Evolutionary conservation across 1,139 yeast genomes (phyloP).

Genomic region (Nakaseomyces kungkrabaensis): DNA sequence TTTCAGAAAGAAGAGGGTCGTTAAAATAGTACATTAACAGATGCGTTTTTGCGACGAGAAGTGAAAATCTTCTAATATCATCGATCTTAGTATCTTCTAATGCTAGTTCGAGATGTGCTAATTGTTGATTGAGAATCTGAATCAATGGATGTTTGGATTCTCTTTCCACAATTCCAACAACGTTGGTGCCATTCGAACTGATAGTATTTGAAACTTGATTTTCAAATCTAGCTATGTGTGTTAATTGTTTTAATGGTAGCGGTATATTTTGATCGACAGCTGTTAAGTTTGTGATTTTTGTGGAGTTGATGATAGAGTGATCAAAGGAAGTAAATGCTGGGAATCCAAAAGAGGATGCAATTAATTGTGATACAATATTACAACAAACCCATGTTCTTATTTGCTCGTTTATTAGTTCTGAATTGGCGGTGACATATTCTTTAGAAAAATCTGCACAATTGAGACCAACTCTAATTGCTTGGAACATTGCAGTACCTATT

Average conservation of each 20-base stretch:
- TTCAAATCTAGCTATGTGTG: slow-evolving; percentile 75
- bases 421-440: slow-evolving; percentile 40
- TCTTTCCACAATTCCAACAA: slow-evolving; percentile 45
- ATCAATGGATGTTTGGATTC: slow-evolving; percentile 70
- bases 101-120: slow-evolving; percentile 63
- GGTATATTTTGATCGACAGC: slow-evolving; percentile 39
- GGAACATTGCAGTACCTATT: slow-evolving; percentile 82
- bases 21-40: slow-evolving; percentile 65
- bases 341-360: slow-evolving; percentile 88
- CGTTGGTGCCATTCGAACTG: slow-evolving; percentile 61
- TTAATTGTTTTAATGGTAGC: slow-evolving; percentile 55
- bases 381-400: slow-evolving; percentile 89
- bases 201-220: slow-evolving; percentile 74
- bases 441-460: slow-evolving; percentile 62
- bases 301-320: slow-evolving; percentile 47
- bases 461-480: slow-evolving; percentile 82
- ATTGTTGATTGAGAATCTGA: slow-evolving; percentile 56
- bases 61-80: slow-evolving; percentile 56
- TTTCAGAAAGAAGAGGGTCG: slow-evolving; percentile 6
- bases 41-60: slow-evolving; percentile 68
- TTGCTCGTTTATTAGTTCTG: slow-evolving; percentile 58
- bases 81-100: slow-evolving; percentile 38
- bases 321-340: slow-evolving; percentile 88
- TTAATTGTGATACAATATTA: slow-evolving; percentile 77
- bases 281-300: slow-evolving; percentile 21